Conservation (phyloP, 2,329 filamentous ascomycete genomes). For the Leptographium galeiforme region DNA sequence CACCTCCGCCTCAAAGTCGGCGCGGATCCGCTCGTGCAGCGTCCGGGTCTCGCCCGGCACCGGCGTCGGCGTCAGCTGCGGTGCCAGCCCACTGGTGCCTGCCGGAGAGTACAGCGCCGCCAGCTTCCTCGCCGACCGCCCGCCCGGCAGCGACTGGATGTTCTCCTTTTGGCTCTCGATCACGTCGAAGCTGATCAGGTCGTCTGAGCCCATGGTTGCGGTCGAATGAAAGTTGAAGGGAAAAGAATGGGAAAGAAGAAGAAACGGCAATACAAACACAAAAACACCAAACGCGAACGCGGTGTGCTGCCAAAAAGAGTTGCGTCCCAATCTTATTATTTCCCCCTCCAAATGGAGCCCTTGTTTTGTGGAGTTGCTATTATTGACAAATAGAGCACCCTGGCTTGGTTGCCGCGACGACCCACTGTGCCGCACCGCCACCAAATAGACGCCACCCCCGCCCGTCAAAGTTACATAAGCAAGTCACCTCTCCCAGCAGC, state of each 20-base stretch:
- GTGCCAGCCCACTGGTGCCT: constrained; percentile 31
- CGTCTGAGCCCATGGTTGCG: constrained; percentile 19
- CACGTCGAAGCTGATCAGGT: constrained; percentile 67
- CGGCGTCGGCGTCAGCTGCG: constrained; percentile 29
- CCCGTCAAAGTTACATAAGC: neutral
- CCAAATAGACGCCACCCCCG: no score
- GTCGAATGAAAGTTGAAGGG: neutral
- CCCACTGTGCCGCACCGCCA: neutral
- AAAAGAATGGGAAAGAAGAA: neutral
- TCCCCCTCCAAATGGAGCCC: no score
- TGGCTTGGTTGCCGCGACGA: constrained; percentile 10
- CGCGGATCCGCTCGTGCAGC: constrained; percentile 64
- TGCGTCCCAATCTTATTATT: neutral
- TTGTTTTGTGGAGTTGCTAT: constrained; percentile 2
- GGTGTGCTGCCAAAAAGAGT: neutral
- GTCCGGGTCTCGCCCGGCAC: constrained; percentile 59
- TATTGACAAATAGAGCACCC: constrained; percentile 10
- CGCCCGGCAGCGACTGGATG: constrained; percentile 83
- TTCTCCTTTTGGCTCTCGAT: constrained; percentile 98
- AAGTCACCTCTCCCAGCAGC: no score
- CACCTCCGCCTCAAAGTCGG: constrained; percentile 78
- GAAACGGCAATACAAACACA: neutral
- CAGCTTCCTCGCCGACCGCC: constrained; percentile 76
- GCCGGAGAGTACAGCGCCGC: constrained; percentile 62
- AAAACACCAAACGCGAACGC: constrained; percentile 1